A percentile compares a stretch with the other conserved stretches of the same genome.
Conservation (phyloP, 768 basidiomycete genomes). For the Suillus occidentalis region DNA sequence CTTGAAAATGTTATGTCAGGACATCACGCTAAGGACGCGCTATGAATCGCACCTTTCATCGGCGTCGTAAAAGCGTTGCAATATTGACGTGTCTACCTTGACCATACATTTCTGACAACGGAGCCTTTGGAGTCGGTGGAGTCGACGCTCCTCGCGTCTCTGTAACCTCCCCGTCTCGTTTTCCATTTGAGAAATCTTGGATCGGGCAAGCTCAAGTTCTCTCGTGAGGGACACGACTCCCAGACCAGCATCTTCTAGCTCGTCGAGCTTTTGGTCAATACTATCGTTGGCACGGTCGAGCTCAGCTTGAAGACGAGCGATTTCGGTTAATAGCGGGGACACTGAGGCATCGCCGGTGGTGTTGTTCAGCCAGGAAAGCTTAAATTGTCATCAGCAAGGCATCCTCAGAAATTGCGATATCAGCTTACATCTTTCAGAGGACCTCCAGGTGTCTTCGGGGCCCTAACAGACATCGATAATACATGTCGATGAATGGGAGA, state of each 20-base stretch:
- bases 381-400: conserved; percentile 13
- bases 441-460: conserved; percentile 76
- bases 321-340: conserved; percentile 69
- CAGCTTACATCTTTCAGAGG: conserved; percentile 71
- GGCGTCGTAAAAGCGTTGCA: conserved; percentile 39
- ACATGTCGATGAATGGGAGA: conserved; percentile 80
- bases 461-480: conserved; percentile 63
- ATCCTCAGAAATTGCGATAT: background rate
- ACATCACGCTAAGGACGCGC: background rate
- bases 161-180: conserved; percentile 66
- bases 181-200: conserved; percentile 55
- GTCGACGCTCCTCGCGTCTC: conserved; percentile 69
- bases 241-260: conserved; percentile 77
- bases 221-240: conserved; percentile 70
- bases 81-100: conserved; percentile 53
- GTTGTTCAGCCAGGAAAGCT: conserved; percentile 76
- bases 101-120: conserved; percentile 70
- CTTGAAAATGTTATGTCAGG: conserved; percentile 34
- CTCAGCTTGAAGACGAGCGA: conserved; percentile 69
- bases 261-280: conserved; percentile 87
- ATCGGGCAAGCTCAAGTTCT: conserved; percentile 71
- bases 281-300: conserved; percentile 79
- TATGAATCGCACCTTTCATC: conserved; percentile 59
- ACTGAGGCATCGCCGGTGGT: conserved; percentile 56
- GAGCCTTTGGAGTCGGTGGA: conserved; percentile 56